These are phyloP conservation scores for Entoloma clypeatum DNA, from an alignment of 1,284 basidiomycete genomes.

Conservation along the genomic window DNA sequence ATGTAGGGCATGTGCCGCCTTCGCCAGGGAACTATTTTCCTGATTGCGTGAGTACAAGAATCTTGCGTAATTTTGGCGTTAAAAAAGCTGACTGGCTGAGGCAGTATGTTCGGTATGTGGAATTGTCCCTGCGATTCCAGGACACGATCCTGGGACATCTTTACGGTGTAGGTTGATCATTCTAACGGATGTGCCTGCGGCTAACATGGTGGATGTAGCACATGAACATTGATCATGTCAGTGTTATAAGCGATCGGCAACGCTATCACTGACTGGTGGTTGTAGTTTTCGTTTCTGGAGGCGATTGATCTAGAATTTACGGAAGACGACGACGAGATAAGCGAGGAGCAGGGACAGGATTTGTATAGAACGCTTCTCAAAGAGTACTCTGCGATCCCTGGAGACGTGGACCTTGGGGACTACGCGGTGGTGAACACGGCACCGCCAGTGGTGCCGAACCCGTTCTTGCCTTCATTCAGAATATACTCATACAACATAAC, in stretches of 20 bases:
- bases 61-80: constrained; percentile 13
- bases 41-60: constrained; percentile 68
- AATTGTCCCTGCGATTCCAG: constrained; percentile 80
- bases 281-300: constrained; percentile 62
- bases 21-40: constrained; percentile 80
- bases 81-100: constrained; percentile 10
- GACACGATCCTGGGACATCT: constrained; percentile 90
- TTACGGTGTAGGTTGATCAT: constrained; percentile 62
- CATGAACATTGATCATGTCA: constrained; percentile 75
- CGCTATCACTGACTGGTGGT: constrained; percentile 13
- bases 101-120: constrained; percentile 79
- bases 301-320: constrained; percentile 47
- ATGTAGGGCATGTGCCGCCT: constrained; percentile 71
- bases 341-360: constrained; percentile 24
- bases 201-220: constrained; percentile 40
- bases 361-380: constrained; percentile 51
- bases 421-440: constrained; percentile 76
- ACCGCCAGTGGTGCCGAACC: constrained; percentile 84
- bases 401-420: constrained; percentile 57
- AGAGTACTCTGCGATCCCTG: constrained; percentile 57
- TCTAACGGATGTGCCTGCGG: constrained; percentile 6
- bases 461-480: constrained; percentile 78
- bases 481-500: constrained; percentile 79
- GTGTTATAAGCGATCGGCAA: constrained; percentile 20
- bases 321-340: constrained; percentile 24